These are phyloP conservation scores for Delphinella strobiligena DNA, from an alignment of 2,329 filamentous ascomycete species.

Conservation along the genomic window DNA sequence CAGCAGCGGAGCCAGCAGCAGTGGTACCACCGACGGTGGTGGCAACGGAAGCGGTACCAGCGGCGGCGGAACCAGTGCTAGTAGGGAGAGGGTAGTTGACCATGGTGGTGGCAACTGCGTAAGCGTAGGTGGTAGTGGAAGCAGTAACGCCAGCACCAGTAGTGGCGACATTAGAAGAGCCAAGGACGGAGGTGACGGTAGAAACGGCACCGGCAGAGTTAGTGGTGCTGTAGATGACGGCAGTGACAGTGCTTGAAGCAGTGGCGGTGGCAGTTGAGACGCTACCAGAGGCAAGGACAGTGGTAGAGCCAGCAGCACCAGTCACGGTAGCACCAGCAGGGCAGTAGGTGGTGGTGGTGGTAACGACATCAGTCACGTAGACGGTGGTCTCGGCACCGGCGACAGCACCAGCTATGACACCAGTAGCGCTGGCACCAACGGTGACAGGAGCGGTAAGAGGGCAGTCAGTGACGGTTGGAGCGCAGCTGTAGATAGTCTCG, in stretches of 20 bases:
- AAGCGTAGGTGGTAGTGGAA: background rate
- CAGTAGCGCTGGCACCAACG: slow-evolving; percentile 19
- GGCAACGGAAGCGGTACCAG: background rate
- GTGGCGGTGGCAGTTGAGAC: no score
- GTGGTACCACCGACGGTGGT: background rate
- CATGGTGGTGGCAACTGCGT: background rate
- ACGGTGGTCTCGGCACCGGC: no score
- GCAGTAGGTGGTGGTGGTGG: slow-evolving; percentile 20
- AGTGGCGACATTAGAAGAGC: background rate
- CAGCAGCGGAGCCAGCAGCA: background rate
- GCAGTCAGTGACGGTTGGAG: slow-evolving; percentile 10
- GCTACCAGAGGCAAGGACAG: no score
- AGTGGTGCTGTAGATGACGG: slow-evolving; percentile 1
- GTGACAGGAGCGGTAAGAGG: slow-evolving; percentile 5
- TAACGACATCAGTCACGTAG: slow-evolving; percentile 1
- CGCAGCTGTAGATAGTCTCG: slow-evolving; percentile 15
- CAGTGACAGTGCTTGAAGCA: slow-evolving; percentile 4
- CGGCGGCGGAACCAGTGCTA: background rate
- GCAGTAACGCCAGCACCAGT: slow-evolving; percentile 1
- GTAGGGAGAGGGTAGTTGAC: background rate
- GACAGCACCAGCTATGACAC: background rate
- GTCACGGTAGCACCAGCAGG: slow-evolving; percentile 14
- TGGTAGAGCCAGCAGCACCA: no score
- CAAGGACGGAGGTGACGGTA: background rate
- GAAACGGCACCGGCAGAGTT: background rate